phyloP scores from a whole-genome alignment of 495 filamentous ascomycete species.

The Parathielavia appendiculata region DNA sequence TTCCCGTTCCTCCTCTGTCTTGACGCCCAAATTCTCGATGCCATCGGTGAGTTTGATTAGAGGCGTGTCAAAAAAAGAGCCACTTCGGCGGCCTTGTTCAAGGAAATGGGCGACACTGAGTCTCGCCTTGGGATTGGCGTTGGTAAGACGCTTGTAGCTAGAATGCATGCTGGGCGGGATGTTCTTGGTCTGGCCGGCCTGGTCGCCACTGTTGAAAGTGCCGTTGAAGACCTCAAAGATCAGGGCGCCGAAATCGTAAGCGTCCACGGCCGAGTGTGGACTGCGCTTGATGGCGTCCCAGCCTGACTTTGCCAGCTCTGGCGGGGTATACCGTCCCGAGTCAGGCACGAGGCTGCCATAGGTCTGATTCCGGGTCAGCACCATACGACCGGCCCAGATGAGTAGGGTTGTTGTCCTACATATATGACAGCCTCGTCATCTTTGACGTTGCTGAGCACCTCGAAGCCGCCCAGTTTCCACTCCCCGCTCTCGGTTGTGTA shows the following conservation, averaged over 20 bases:
- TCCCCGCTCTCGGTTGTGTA: conserved; percentile 93
- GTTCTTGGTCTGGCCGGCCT: conserved; percentile 76
- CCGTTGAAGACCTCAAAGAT: conserved; percentile 93
- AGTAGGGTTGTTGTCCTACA: conserved; percentile 38
- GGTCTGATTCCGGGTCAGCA: conserved; percentile 47
- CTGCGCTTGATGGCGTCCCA: conserved; percentile 86
- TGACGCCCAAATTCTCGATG: conserved; percentile 85
- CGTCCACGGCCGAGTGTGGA: conserved; percentile 74
- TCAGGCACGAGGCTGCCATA: conserved; percentile 85
- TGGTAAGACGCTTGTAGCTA: conserved; percentile 80
- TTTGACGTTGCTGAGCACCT: conserved; percentile 88
- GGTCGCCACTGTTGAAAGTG: conserved; percentile 61
- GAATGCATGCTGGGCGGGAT: conserved; percentile 83
- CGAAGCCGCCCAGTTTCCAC: conserved; percentile 94
- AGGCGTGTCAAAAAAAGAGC: conserved; percentile 87
- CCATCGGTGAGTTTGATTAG: conserved; percentile 87
- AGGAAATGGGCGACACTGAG: conserved; percentile 81
- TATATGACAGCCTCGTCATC: conserved; percentile 92
- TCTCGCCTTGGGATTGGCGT: conserved; percentile 82
- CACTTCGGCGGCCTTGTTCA: conserved; percentile 76
- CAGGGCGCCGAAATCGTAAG: conserved; percentile 78
- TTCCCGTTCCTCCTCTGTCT: conserved; percentile 76
- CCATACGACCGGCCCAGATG: not conserved
- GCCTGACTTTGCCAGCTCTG: conserved; percentile 77
- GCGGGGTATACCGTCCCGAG: conserved; percentile 71